Base-by-base conservation (phyloP, 306 rosid species). In the Rubus parviflorus region DNA sequence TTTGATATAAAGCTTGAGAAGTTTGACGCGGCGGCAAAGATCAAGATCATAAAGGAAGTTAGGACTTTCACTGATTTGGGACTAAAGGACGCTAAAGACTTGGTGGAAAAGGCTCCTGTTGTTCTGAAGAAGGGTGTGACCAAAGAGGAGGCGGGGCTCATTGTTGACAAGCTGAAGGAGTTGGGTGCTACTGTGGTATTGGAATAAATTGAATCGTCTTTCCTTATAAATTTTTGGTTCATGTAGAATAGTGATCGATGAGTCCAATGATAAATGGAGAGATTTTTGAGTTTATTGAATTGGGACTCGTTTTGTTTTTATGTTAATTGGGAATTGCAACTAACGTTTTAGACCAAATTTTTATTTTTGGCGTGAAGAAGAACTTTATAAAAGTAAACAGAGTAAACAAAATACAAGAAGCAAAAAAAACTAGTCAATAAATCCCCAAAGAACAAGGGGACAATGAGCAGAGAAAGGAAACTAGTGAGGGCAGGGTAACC, bases 31-130 rank as follows among this genome's bases (percentile, higher is more conserved):
- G 81, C 80, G 49, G 85, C 87, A 64, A 86, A 80, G 83, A 86
- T 86, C 79, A 86, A 83, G 79, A 83, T 86, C 74, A 86, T 86
- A 9, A 86, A 86, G 64, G 89, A 86, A 74, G 89, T 86, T 8
- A 83, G 83, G 70, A 54, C 85, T 20, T 86, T 86, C 71, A 86
- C 85, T 17, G 80, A 77, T 37, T 57, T 83, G 79, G 89, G 85
- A 40, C 70, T 83, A 51, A 86, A 86, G 68, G 87, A 86, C 67
- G 89, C 89, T 35, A 86, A 86, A 75, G 89, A 86, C 17, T 75
- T 86, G 79, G 89, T 86, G 72, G 87, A 86, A 61, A 86, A 86
- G 78, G 89, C 46, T 35, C 85, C 85, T 12, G 79, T 68, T 17
- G 85, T 86, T 74, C 51, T 86, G 74, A 86, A 83, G 83, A 86